phyloP scores from a whole-genome alignment of 768 basidiomycete species.

The Boletus rubropictus region DNA sequence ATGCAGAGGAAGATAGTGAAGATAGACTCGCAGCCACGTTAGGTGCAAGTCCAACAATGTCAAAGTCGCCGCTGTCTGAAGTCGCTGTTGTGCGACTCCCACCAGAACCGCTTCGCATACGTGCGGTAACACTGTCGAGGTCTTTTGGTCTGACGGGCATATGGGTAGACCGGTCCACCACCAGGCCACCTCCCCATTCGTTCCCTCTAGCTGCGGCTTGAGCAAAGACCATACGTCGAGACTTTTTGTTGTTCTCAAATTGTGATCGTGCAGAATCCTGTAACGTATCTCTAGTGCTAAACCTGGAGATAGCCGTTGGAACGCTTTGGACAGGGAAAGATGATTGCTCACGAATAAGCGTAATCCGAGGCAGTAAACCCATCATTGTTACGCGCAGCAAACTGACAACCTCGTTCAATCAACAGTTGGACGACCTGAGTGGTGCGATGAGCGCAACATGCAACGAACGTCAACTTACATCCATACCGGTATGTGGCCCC shows the following conservation, averaged over 20 bases:
- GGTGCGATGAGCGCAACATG: slow-evolving; percentile 8
- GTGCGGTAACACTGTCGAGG: slow-evolving; percentile 35
- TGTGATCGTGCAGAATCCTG: slow-evolving; percentile 77
- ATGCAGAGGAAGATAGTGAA: slow-evolving; percentile 59
- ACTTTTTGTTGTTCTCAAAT: slow-evolving; percentile 75
- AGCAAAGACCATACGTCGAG: slow-evolving; percentile 62
- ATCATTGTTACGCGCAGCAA: slow-evolving; percentile 77
- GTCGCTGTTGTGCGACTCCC: slow-evolving; percentile 73
- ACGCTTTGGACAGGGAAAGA: background rate
- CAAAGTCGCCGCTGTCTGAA: slow-evolving; percentile 66
- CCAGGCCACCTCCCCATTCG: slow-evolving; percentile 48
- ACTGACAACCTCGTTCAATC: slow-evolving; percentile 85
- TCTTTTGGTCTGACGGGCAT: slow-evolving; percentile 44
- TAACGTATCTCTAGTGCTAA: slow-evolving; percentile 67
- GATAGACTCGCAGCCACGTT: slow-evolving; percentile 43
- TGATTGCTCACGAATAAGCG: slow-evolving; percentile 48
- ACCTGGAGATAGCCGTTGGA: slow-evolving; percentile 36
- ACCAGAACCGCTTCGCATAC: slow-evolving; percentile 77
- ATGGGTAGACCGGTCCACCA: slow-evolving; percentile 41
- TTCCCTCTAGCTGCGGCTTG: slow-evolving; percentile 65
- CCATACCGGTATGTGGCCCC: slow-evolving; percentile 77
- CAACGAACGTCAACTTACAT: background rate
- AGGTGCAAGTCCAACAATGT: slow-evolving; percentile 38
- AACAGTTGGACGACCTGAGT: slow-evolving; percentile 73
- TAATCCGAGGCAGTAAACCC: slow-evolving; percentile 92